phyloP scores from a whole-genome alignment of 129 eudicot genomes.

The Chrysanthemum lavandulifolium region DNA sequence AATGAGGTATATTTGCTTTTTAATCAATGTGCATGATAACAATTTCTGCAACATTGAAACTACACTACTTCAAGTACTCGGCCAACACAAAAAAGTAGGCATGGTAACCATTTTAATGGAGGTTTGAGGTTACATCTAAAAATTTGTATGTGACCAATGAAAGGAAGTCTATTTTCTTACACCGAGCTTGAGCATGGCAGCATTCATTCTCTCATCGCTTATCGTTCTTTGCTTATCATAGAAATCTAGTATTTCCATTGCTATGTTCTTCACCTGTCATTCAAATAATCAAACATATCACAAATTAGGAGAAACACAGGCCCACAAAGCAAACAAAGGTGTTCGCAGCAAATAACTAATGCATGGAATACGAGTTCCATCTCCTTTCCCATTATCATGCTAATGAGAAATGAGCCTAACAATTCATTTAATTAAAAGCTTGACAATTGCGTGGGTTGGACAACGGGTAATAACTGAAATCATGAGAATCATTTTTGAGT shows the following conservation, averaged over 20 bases:
- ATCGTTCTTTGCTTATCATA: conserved; percentile 73
- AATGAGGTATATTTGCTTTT: conserved; percentile 20
- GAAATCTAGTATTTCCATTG: conserved; percentile 94
- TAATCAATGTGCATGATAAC: conserved; percentile 9
- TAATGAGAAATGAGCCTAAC: neutral
- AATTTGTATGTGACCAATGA: conserved; percentile 4
- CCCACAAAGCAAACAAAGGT: neutral
- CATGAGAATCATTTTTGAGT: no score
- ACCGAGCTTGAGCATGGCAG: conserved; percentile 77
- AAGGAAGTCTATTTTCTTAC: conserved; percentile 31
- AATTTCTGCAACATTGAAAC: conserved; percentile 11
- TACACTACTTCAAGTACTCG: conserved; percentile 19
- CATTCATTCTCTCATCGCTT: conserved; percentile 67
- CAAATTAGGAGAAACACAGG: neutral
- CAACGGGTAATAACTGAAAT: no score
- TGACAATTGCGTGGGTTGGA: neutral
- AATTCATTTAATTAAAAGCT: neutral
- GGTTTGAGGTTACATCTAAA: conserved; percentile 20
- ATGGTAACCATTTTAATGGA: conserved; percentile 24
- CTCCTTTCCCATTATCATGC: no score
- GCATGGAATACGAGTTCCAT: no score
- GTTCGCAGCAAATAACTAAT: neutral
- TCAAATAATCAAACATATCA: conserved; percentile 6
- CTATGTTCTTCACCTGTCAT: conserved; percentile 87
- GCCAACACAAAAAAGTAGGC: conserved; percentile 25